A percentile compares a stretch with the other conserved stretches of the same genome.
Conservation (phyloP, 192 early-diverging fungal species). For the Backusella tarrabulga region DNA sequence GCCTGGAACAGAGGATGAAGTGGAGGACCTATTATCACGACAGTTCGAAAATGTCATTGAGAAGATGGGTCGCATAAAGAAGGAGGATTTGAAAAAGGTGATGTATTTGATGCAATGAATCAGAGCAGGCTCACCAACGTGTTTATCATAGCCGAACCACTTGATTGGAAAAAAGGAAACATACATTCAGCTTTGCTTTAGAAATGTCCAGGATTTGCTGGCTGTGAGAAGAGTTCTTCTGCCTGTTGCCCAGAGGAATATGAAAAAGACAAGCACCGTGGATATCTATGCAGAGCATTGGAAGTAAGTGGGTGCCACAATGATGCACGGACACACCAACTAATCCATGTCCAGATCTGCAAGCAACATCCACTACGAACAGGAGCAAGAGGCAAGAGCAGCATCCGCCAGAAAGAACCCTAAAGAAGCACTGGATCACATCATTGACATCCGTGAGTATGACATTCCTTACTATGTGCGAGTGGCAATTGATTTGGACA, state of each 20-base stretch:
- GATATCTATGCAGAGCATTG: conserved; percentile 74
- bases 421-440: conserved; percentile 61
- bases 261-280: conserved; percentile 53
- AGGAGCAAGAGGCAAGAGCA: neutral
- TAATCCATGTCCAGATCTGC: conserved; percentile 11
- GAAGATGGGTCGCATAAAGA: conserved; percentile 60
- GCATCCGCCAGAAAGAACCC: conserved; percentile 36
- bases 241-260: conserved; percentile 69
- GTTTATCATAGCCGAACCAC: conserved; percentile 75
- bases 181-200: conserved; percentile 79
- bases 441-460: conserved; percentile 93
- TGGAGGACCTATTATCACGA: conserved; percentile 81
- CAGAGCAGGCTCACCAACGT: neutral
- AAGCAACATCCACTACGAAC: conserved; percentile 26
- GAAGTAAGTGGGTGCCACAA: conserved; percentile 37
- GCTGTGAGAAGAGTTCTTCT: conserved; percentile 71
- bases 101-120: neutral
- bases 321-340: neutral
- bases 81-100: conserved; percentile 87
- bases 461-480: conserved; percentile 97
- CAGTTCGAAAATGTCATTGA: conserved; percentile 68
- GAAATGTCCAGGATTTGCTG: conserved; percentile 81
- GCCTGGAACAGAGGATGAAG: conserved; percentile 73
- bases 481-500: conserved; percentile 91
- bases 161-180: conserved; percentile 69